Evolutionary conservation across 495 filamentous ascomycete genomes (phyloP).

Genomic region (Penicillium verhagenii): DNA sequence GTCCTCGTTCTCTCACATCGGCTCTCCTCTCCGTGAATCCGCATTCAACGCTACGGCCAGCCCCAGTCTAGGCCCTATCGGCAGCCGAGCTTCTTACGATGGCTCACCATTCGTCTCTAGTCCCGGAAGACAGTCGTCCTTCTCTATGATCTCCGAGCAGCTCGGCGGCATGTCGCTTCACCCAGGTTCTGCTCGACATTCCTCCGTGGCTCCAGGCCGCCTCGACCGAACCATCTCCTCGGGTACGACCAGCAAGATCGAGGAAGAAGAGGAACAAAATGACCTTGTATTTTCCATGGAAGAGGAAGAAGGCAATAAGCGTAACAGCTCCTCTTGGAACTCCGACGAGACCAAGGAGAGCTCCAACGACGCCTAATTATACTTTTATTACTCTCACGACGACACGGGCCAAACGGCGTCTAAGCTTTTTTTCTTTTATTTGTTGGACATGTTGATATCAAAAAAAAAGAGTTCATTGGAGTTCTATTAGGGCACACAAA

Average conservation of each 20-base stretch:
- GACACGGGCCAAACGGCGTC: constrained; percentile 16
- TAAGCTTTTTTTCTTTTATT: constrained; percentile 1
- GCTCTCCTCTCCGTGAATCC: constrained; percentile 91
- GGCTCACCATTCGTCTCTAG: constrained; percentile 62
- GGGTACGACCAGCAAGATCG: constrained; percentile 62
- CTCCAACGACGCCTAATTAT: constrained; percentile 18
- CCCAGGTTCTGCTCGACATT: constrained; percentile 43
- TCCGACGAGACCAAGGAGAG: constrained; percentile 25
- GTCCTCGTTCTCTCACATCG: constrained; percentile 79
- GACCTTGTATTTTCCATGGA: constrained; percentile 83
- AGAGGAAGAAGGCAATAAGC: constrained; percentile 58
- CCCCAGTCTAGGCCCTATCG: constrained; percentile 62
- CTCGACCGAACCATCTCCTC: constrained; percentile 47
- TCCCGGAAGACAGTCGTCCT: constrained; percentile 62
- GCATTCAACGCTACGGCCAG: constrained; percentile 56
- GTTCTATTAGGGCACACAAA: constrained; percentile 21
- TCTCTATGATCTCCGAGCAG: constrained; percentile 72
- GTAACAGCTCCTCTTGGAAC: constrained; percentile 38
- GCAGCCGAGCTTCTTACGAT: constrained; percentile 53
- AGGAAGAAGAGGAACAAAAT: constrained; percentile 59
- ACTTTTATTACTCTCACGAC: constrained; percentile 19
- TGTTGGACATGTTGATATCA: constrained; percentile 21
- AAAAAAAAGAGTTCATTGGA: constrained; percentile 23
- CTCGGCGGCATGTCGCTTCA: constrained; percentile 51
- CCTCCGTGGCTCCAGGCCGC: constrained; percentile 33